These are phyloP conservation scores for Talaromyces sp. DNA, from an alignment of 2,329 filamentous ascomycete species.

Conservation along the genomic window DNA sequence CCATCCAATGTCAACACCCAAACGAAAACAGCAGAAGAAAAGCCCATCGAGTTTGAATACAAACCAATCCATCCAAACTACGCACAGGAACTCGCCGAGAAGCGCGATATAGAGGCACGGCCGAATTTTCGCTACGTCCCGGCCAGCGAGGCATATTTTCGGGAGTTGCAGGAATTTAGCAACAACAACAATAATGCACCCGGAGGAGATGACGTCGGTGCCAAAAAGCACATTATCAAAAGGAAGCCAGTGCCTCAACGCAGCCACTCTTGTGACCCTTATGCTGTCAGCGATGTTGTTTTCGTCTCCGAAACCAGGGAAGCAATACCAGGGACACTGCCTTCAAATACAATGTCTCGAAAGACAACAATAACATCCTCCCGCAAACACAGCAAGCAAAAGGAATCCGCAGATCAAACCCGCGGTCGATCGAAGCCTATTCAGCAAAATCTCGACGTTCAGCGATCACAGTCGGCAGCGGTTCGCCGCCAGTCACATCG, in stretches of 20 bases:
- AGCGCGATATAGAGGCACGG: constrained; percentile 8
- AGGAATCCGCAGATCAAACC: constrained; percentile 9
- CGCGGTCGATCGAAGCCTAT: constrained; percentile 18
- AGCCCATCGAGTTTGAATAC: constrained; percentile 27
- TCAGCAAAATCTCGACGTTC: constrained; percentile 13
- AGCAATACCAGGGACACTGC: not conserved
- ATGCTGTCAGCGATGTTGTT: not conserved
- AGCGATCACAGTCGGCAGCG: constrained; percentile 8
- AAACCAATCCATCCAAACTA: constrained; percentile 30
- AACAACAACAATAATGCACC: not conserved
- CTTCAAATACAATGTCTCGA: constrained; percentile 1
- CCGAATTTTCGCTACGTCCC: constrained; percentile 31
- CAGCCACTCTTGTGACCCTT: constrained; percentile 10
- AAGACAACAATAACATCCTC: not conserved
- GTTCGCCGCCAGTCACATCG: constrained; percentile 13
- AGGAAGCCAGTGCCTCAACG: not conserved
- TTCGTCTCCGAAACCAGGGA: not conserved
- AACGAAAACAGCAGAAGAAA: constrained; percentile 5
- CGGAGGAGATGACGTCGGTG: constrained; percentile 8
- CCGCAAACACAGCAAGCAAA: not conserved
- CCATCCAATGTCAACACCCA: constrained; percentile 8
- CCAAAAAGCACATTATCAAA: constrained; percentile 1
- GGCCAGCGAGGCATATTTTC: constrained; percentile 21
- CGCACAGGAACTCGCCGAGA: constrained; percentile 23
- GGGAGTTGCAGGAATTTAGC: constrained; percentile 21